Conservation (phyloP, 495 filamentous ascomycete species). For the Penicillium turbatum region DNA sequence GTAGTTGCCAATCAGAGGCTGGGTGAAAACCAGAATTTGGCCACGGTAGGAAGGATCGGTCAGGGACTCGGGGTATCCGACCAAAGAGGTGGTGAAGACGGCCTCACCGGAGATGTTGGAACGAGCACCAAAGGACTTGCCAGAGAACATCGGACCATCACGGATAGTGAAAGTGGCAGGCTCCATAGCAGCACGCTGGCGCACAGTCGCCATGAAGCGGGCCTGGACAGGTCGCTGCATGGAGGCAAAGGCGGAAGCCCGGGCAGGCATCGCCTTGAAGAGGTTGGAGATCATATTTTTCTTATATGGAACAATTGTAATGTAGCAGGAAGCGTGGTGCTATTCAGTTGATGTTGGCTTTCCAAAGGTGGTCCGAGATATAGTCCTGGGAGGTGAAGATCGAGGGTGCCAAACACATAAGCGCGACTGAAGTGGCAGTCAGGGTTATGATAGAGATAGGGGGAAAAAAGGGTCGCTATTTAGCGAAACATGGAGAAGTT, state of each 20-base stretch:
- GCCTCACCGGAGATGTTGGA: constrained; percentile 91
- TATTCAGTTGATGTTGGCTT: constrained; percentile 76
- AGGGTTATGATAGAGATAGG: constrained; percentile 19
- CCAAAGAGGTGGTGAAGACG: constrained; percentile 89
- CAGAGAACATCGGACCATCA: constrained; percentile 90
- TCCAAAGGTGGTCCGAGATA: constrained; percentile 99
- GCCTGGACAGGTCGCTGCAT: constrained; percentile 48
- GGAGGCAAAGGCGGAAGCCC: constrained; percentile 50
- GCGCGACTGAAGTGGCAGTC: constrained; percentile 55
- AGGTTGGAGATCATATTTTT: constrained; percentile 66
- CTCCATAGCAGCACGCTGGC: constrained; percentile 64
- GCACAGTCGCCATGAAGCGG: constrained; percentile 67
- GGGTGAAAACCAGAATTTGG: constrained; percentile 97
- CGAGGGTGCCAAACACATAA: constrained; percentile 92
- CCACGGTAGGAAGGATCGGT: constrained; percentile 98
- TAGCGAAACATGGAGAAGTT: constrained; percentile 28
- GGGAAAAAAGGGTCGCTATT: constrained; percentile 8
- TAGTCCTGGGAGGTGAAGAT: constrained; percentile 98
- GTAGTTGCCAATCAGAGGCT: constrained; percentile 98
- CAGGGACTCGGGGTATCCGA: constrained; percentile 96
- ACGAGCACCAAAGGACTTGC: constrained; percentile 88
- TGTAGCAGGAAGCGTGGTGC: constrained; percentile 13
- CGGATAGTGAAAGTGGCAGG: constrained; percentile 92
- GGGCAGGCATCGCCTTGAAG: constrained; percentile 51
- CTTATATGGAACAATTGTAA: constrained; percentile 18